phyloP scores from a whole-genome alignment of 306 rosid species.

The Luffa acutangula region DNA sequence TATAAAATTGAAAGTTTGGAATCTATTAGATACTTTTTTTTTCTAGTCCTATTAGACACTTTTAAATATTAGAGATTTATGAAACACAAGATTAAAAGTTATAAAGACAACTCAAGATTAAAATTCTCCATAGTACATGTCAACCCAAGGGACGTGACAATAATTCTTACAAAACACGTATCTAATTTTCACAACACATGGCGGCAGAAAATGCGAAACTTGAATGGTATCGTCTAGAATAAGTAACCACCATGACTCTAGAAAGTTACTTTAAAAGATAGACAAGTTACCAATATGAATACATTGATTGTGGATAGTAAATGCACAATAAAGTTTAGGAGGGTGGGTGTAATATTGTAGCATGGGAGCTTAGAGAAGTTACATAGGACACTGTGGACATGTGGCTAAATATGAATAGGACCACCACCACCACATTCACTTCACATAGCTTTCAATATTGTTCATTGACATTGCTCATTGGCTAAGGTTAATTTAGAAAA shows the following conservation, averaged over 20 bases:
- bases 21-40: too few species aligned
- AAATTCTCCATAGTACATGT: too few species aligned
- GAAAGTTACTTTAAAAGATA: too few species aligned
- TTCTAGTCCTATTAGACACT: too few species aligned
- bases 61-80: too few species aligned
- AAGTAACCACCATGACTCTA: background rate
- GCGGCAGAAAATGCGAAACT: too few species aligned
- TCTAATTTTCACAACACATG: too few species aligned
- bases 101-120: too few species aligned
- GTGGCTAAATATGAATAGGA: background rate
- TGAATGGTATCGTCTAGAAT: background rate
- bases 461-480: background rate
- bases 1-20: too few species aligned
- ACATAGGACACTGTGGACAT: background rate
- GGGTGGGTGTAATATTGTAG: background rate
- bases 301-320: background rate
- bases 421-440: background rate
- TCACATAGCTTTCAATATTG: background rate
- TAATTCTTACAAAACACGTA: too few species aligned
- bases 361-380: background rate
- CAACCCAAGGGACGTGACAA: too few species aligned
- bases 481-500: background rate
- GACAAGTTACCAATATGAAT: background rate
- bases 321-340: background rate
- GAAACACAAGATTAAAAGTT: too few species aligned